A percentile compares a stretch with the other conserved stretches of the same genome.
Conservation (phyloP, 2,329 filamentous ascomycete genomes). For the Geoglossum cookeanum region DNA sequence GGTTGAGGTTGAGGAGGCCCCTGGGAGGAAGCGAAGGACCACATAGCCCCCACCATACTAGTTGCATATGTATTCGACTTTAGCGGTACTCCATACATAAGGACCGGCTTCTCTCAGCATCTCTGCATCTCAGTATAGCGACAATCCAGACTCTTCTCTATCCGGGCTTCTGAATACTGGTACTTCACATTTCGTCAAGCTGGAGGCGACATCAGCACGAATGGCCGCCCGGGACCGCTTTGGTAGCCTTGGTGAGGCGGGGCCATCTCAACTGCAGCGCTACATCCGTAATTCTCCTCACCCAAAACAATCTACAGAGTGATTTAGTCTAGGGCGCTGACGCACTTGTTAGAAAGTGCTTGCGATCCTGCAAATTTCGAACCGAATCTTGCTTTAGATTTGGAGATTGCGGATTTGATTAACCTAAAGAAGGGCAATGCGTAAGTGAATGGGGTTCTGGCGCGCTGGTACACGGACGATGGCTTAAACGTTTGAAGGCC, state of each 20-base stretch:
- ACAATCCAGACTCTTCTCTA: neutral
- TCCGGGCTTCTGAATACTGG: neutral
- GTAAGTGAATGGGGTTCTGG: slow-evolving; percentile 22
- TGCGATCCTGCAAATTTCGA: slow-evolving; percentile 97
- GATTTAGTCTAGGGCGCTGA: slow-evolving; percentile 7
- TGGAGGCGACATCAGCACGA: slow-evolving; percentile 92
- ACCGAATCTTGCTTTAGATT: slow-evolving; percentile 85
- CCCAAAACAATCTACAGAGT: neutral
- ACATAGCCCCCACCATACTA: neutral
- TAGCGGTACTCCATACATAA: neutral
- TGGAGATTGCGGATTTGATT: slow-evolving; percentile 91
- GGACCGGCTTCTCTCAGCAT: neutral
- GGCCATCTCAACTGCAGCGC: slow-evolving; percentile 74
- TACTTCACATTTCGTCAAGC: slow-evolving; percentile 21
- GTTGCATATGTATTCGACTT: neutral
- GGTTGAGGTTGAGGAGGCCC: no score
- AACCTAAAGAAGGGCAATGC: slow-evolving; percentile 94
- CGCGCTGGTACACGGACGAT: neutral
- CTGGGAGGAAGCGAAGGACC: neutral
- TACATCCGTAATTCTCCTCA: slow-evolving; percentile 49
- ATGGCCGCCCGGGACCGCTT: slow-evolving; percentile 93
- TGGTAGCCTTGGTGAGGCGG: slow-evolving; percentile 58
- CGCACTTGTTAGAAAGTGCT: slow-evolving; percentile 45
- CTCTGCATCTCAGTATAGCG: neutral
- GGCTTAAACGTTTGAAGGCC: slow-evolving; percentile 32